Base-by-base conservation (phyloP, 345 rosid species). In the Melaleuca quinquenervia region DNA sequence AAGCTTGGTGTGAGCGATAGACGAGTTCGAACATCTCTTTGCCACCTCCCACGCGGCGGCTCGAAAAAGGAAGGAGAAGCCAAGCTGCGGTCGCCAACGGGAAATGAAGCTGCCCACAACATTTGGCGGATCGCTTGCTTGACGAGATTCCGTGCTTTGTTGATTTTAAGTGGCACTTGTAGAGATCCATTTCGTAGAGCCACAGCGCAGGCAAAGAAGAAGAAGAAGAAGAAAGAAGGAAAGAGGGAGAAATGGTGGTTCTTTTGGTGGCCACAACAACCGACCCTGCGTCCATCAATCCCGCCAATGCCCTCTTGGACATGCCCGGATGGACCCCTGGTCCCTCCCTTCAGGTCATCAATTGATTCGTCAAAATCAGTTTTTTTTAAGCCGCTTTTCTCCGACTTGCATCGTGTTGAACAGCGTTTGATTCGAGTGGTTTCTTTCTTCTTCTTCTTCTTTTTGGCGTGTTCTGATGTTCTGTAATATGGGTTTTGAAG, bases 261-360 rank as follows among this genome's bases (percentile, higher is more conserved):
- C 91, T 96, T 45, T 48, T 95, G 82, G 98, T 95, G 83, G 93
- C 98, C 76, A 95, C 99, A 24, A 93, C 95, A 83, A 70, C 44
- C 74, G 99, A 96, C 85, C 95, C 99, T 9, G 99, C 99, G 70
- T 96, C 99, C 85, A 91, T 95, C 89, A 95, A 95, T 88, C 99
- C 99, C 1, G 98, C 98, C 85, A 53, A 89, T 26, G 92, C 94
- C 76, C 95, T 95, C 88, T 88, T 96, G 50, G 88, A 94, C 87
- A 93, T 91, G 94, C 93, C 97, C 24, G 96, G 94, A 0, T 95
- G 98, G 98, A 82, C 62, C 24, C 64, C 93, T 45, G 91, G 91
- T 60, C 93, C 94, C 3, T 86, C 87, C 80, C 88, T 94, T 24
- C 94, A 93, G 92, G 95, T 94, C 84, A 53, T 18, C 84, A 11